Evolutionary conservation across 139 green algal genomes (phyloP).

Genomic region (Desmodesmus armatus): DNA sequence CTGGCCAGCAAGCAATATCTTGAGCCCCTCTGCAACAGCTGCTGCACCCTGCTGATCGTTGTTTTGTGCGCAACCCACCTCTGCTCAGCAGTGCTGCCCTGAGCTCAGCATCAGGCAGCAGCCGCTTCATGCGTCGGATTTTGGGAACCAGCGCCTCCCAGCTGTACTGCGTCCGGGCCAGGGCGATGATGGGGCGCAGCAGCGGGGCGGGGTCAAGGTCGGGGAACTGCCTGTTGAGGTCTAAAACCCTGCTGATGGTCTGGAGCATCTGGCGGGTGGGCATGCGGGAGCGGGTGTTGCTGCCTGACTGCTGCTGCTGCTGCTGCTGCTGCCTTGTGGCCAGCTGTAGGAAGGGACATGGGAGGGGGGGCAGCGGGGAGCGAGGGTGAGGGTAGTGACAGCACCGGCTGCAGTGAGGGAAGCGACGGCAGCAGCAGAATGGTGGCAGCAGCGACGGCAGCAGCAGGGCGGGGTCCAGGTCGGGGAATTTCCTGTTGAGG

Average conservation of each 20-base stretch:
- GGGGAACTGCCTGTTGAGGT: background rate
- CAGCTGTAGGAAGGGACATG: background rate
- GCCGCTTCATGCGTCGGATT: slow-evolving; percentile 3
- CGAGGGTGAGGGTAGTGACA: background rate
- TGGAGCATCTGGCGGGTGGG: too few relatives aligned
- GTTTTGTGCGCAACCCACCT: background rate
- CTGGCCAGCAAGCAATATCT: background rate
- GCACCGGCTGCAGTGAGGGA: background rate
- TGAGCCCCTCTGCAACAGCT: background rate
- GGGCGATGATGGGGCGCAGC: background rate
- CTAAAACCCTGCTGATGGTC: background rate
- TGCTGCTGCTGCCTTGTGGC: background rate
- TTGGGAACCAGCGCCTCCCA: background rate
- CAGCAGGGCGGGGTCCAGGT: background rate
- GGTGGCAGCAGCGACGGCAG: background rate
- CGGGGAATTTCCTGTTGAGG: background rate
- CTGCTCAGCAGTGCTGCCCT: slow-evolving; percentile 10
- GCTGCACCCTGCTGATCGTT: background rate
- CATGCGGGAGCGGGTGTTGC: too few relatives aligned
- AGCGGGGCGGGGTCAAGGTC: background rate
- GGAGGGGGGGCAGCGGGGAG: background rate
- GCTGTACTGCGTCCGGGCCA: background rate
- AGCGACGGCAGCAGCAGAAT: background rate
- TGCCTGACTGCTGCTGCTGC: background rate
- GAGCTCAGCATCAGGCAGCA: slow-evolving; percentile 27